These are phyloP conservation scores for Fraxinus pennsylvanica DNA, from an alignment of 257 asterid species.

Conservation along the genomic window DNA sequence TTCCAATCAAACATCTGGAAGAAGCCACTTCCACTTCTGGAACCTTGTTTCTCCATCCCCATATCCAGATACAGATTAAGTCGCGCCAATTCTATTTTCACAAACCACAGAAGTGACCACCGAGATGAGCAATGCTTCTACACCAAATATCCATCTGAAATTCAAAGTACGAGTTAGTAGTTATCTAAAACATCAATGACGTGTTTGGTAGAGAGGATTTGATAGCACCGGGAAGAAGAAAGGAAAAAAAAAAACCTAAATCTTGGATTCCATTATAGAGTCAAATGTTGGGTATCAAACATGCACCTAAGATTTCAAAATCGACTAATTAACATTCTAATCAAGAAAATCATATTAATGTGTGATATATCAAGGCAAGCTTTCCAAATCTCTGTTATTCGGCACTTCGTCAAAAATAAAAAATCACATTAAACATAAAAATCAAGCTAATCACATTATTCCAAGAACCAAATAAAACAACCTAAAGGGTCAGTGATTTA, in stretches of 20 bases:
- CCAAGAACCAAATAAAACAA: neutral
- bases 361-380: neutral
- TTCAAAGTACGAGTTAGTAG: neutral
- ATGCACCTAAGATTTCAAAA: constrained; percentile 3
- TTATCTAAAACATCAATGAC: neutral
- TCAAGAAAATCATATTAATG: constrained; percentile 12
- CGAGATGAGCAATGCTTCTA: constrained; percentile 8
- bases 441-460: neutral
- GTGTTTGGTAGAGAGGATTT: neutral
- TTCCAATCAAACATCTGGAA: constrained; percentile 93
- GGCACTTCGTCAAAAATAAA: neutral
- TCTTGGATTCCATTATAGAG: neutral
- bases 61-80: constrained; percentile 31
- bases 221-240: neutral
- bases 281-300: neutral
- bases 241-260: no score
- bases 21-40: constrained; percentile 76
- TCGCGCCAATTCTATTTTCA: constrained; percentile 24
- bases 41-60: constrained; percentile 71
- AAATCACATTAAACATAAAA: neutral
- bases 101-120: constrained; percentile 22
- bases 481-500: neutral
- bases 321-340: constrained; percentile 7
- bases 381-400: neutral
- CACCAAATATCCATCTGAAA: constrained; percentile 36